Conservation (phyloP, 306 rosid genomes). For the Prunus mongolica region DNA sequence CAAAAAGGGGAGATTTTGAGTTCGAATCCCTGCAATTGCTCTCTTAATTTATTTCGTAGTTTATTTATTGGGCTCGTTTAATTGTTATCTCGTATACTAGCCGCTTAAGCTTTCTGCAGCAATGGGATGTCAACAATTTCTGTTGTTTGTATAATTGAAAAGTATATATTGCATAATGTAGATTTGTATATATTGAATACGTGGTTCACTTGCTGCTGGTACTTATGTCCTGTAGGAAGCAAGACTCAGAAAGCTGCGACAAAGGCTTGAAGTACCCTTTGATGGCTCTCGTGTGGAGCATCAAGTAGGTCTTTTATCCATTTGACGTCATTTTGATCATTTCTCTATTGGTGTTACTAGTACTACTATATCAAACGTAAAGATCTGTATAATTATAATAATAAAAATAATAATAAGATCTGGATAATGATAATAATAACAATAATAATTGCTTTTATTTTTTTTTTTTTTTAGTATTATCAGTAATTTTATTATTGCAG, state of each 20-base stretch:
- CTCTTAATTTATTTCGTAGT: not conserved
- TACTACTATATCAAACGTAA: not conserved
- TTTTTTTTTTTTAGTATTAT: too few species aligned
- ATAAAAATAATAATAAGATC: too few species aligned
- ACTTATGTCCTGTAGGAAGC: constrained; percentile 54
- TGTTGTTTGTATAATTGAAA: not conserved
- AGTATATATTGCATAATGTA: not conserved
- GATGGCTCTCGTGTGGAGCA: constrained; percentile 81
- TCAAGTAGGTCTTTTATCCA: constrained; percentile 53
- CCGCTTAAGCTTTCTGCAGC: not conserved
- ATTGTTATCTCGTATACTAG: not conserved
- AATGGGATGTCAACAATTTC: not conserved
- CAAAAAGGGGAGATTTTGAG: not conserved
- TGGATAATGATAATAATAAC: too few species aligned
- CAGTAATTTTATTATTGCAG: not conserved
- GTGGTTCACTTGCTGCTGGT: constrained; percentile 2
- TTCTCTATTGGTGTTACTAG: not conserved
- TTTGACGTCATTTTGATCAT: not conserved
- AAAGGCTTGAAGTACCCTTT: constrained; percentile 78
- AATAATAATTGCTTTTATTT: too few species aligned
- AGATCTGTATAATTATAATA: too few species aligned
- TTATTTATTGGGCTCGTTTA: not conserved
- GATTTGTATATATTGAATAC: not conserved
- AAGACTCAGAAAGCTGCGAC: constrained; percentile 54
- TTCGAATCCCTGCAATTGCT: not conserved